Conservation (phyloP, 2,329 filamentous ascomycete species). For the Fusarium palustre region DNA sequence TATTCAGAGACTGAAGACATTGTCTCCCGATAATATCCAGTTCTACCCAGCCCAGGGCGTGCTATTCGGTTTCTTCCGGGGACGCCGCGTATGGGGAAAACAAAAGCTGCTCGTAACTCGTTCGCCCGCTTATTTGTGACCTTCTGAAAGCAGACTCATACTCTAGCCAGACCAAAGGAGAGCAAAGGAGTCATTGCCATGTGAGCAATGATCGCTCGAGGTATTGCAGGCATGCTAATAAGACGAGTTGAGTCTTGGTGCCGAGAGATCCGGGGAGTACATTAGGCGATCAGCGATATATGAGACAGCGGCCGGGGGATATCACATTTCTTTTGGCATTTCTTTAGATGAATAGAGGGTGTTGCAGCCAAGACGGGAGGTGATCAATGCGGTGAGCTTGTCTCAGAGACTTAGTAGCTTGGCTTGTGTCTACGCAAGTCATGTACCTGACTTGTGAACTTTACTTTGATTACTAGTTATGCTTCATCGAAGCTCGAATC, state of each 20-base stretch:
- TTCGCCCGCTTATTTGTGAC: conserved; percentile 30
- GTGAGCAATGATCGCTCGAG: conserved; percentile 6
- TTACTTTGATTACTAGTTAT: not conserved
- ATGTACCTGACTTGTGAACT: conserved; percentile 13
- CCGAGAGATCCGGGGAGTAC: conserved; percentile 37
- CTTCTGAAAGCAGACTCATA: conserved; percentile 42
- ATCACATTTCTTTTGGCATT: conserved; percentile 16
- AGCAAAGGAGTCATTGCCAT: conserved; percentile 11
- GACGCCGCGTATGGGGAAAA: conserved; percentile 15
- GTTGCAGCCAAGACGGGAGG: conserved; percentile 39
- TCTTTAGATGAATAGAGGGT: conserved; percentile 7
- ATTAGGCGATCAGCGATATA: conserved; percentile 24
- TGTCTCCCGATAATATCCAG: conserved; percentile 25
- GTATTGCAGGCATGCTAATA: conserved; percentile 8
- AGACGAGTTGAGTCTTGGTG: conserved; percentile 15
- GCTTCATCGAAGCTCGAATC: not conserved
- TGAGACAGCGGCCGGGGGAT: conserved; percentile 19
- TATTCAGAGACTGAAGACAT: conserved; percentile 6
- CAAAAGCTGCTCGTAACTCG: conserved; percentile 6
- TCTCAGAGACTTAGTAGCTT: not conserved
- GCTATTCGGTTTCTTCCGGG: conserved; percentile 10
- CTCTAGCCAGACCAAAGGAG: not conserved
- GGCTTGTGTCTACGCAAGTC: conserved; percentile 7
- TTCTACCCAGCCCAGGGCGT: conserved; percentile 20
- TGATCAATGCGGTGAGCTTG: conserved; percentile 25